Base-by-base conservation (phyloP, 768 basidiomycete species). In the Leccinum olivaceopallidum region DNA sequence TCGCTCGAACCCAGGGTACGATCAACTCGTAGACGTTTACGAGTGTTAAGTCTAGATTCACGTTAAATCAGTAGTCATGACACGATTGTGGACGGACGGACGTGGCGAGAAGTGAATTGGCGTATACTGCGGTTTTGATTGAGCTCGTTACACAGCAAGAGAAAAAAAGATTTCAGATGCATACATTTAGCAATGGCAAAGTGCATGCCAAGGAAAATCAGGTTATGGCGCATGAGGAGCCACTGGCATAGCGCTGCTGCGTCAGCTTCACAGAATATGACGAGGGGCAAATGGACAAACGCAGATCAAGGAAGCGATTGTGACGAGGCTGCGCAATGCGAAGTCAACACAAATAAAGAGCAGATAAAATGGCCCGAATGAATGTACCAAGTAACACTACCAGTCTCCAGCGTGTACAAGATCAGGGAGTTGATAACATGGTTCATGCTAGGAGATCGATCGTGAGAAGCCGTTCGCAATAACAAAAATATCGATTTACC, bases 361-460 rank as follows among this genome's bases (percentile, higher is more conserved):
- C 13, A 12, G 2, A 3, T 6, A 0, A 14, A 18, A 1, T 8
- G 2, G 18, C 39, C 36, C 1, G 1, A 24, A 24, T 14, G 7
- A 30, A 58, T 63, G 4, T 58, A 78, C 79, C 77, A 78, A 26
- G 84, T 84, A 20, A 84, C 49, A 4, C 78, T 68, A 44, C 83
- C 84, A 16, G 79, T 83, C 64, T 85, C 84, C 34, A 85, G 74
- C 0, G 82, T 79, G 59, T 85, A 84, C 2, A 82, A 61, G 55
- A 84, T 80, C 62, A 84, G 65, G 0, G 73, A 69, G 59, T 84
- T 83, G 50, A 85, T 74, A 37, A 84, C 65, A 34, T 78, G 76
- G 56, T 81, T 81, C 71, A 85, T 71, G 60, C 82, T 83, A 55
- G 14, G 13, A 2, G 6, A 34, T 14, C 2, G 0, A 56, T 14